A percentile compares a stretch with the other conserved stretches of the same genome.
These are phyloP conservation scores for Cercospora zeina DNA, from an alignment of 2,329 filamentous ascomycete species.

Conservation along the genomic window DNA sequence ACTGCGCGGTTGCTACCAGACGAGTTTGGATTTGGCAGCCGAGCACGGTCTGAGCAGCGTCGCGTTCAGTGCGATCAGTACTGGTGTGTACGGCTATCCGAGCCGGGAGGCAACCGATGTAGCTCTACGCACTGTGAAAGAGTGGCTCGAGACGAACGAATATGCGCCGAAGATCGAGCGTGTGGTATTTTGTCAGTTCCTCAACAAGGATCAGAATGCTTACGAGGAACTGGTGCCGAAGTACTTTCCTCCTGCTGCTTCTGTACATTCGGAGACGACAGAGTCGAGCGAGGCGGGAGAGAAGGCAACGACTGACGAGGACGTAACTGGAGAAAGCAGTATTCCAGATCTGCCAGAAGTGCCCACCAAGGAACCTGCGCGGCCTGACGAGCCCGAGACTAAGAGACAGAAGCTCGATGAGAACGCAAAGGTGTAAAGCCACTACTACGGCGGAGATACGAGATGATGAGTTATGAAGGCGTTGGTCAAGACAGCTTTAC, in stretches of 20 bases:
- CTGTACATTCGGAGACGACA: slow-evolving; percentile 4
- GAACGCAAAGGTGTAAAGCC: slow-evolving; percentile 16
- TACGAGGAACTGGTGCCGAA: slow-evolving; percentile 57
- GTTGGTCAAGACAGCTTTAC: background rate
- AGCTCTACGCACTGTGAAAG: slow-evolving; percentile 63
- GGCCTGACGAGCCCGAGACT: slow-evolving; percentile 46
- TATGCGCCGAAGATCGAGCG: slow-evolving; percentile 59
- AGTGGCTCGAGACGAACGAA: slow-evolving; percentile 54
- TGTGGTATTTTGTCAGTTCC: slow-evolving; percentile 83
- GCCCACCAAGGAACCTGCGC: slow-evolving; percentile 50
- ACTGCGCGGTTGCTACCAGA: slow-evolving; percentile 67
- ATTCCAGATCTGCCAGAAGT: slow-evolving; percentile 52
- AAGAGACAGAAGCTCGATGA: slow-evolving; percentile 51
- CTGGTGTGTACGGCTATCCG: slow-evolving; percentile 87
- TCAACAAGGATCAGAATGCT: slow-evolving; percentile 70
- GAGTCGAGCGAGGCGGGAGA: background rate
- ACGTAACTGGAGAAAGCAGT: slow-evolving; percentile 24
- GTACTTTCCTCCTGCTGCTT: slow-evolving; percentile 51
- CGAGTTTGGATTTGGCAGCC: slow-evolving; percentile 70
- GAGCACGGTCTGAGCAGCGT: slow-evolving; percentile 66
- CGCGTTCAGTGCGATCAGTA: slow-evolving; percentile 83
- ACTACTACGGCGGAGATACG: background rate
- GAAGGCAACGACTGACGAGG: background rate
- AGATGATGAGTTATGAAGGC: background rate
- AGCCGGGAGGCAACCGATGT: slow-evolving; percentile 68